Conservation (phyloP, 106 monocot genomes). For the Dendrobium catenatum region DNA sequence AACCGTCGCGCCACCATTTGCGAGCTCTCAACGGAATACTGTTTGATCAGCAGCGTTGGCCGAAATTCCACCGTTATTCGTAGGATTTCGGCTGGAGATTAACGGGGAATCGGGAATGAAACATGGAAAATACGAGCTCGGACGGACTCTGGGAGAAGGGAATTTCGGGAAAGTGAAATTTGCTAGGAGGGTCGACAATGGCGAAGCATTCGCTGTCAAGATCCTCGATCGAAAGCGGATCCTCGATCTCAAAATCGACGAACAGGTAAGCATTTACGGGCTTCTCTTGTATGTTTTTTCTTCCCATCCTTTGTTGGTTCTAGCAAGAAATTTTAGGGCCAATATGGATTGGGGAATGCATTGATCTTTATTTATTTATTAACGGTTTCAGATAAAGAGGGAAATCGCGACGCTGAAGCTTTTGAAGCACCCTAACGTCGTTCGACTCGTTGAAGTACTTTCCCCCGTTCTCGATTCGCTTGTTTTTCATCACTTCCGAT, state of each 20-base stretch:
- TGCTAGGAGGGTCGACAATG: conserved; percentile 48
- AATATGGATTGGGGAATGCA: not conserved
- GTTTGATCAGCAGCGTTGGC: not conserved
- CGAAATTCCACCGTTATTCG: not conserved
- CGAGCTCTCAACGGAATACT: too few species aligned
- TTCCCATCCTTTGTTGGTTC: not conserved
- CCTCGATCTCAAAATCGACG: conserved; percentile 36
- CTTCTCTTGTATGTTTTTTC: too few species aligned
- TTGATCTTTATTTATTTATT: not conserved
- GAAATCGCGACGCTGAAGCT: conserved; percentile 64
- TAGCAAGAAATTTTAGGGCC: not conserved
- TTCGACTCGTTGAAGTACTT: conserved; percentile 46
- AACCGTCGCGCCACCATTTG: not conserved
- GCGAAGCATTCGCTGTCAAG: conserved; percentile 67
- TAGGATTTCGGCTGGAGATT: not conserved
- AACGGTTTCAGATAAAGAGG: conserved; percentile 40
- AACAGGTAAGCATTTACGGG: conserved; percentile 32
- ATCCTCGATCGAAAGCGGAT: conserved; percentile 67
- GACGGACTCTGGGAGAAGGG: conserved; percentile 79
- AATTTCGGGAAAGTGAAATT: conserved; percentile 84
- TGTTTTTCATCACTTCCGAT: not conserved
- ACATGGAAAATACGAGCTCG: conserved; percentile 68
- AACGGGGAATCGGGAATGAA: conserved; percentile 20
- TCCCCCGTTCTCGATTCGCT: not conserved
- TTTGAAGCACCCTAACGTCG: conserved; percentile 68